Evolutionary conservation across 805 yeast genomes (phyloP).

Genomic region (Teunomyces kruisii): DNA sequence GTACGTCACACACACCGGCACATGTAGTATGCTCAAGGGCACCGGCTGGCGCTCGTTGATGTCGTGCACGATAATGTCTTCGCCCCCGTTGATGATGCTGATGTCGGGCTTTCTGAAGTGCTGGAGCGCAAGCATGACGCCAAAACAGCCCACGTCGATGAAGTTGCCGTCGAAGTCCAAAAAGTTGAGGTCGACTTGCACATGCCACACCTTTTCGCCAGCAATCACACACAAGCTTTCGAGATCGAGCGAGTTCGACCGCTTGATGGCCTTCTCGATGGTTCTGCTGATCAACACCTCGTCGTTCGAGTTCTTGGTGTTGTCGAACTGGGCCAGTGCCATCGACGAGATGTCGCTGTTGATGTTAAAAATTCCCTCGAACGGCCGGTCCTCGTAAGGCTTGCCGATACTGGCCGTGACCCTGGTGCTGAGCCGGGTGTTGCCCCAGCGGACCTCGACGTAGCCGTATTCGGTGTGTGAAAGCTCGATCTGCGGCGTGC

Average conservation of each 20-base stretch:
- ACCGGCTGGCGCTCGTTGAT: conserved; percentile 83
- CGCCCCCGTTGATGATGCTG: conserved; percentile 41
- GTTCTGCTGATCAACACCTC: conserved; percentile 79
- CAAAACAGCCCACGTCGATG: conserved; percentile 86
- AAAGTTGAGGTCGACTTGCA: conserved; percentile 87
- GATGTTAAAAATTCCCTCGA: conserved; percentile 85
- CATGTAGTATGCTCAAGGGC: conserved; percentile 78
- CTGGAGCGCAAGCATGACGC: conserved; percentile 80
- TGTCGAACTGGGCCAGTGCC: conserved; percentile 85
- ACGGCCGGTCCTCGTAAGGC: conserved; percentile 90
- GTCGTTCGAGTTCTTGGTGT: conserved; percentile 68
- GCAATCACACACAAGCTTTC: conserved; percentile 90
- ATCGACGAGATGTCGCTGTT: conserved; percentile 85
- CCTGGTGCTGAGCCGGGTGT: conserved; percentile 65
- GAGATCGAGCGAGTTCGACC: conserved; percentile 87
- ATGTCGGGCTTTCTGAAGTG: conserved; percentile 87
- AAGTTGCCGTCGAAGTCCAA: conserved; percentile 91
- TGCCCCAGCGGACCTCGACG: conserved; percentile 75
- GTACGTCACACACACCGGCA: conserved; percentile 87
- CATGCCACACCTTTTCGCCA: conserved; percentile 87
- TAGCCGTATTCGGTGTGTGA: conserved; percentile 74
- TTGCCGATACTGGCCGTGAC: conserved; percentile 73
- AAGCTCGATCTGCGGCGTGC: conserved; percentile 63
- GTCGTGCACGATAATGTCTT: conserved; percentile 61
- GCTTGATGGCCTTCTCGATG: conserved; percentile 86